Evolutionary conservation across 495 filamentous ascomycete genomes (phyloP), one percentile per base, ranked within the genome.

Genomic region (Bathelium albidoporum): DNA sequence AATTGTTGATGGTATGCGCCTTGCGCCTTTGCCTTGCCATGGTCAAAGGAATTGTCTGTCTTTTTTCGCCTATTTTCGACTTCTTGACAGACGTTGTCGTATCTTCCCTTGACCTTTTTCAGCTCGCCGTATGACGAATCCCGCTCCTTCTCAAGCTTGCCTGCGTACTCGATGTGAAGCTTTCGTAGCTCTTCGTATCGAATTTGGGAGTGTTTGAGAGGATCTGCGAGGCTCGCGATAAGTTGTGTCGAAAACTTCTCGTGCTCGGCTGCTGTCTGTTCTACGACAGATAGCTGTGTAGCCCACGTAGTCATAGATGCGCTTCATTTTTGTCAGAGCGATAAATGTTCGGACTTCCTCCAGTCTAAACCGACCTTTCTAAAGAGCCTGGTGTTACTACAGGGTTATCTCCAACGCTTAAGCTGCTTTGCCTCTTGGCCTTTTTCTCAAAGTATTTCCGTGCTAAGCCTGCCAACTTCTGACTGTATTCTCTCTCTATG

Each of bases 391-490:
- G 95, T 4, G 94, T 97, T 82, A 97, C 86, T 66, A 82, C 84
- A 49, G 94, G 94, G 22, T 84, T 93, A 72, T 99, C 95, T 66
- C 94, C 94, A 44, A 99, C 94, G 72, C 92, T 96, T 66, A 99
- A 70, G 66, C 80, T 87, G 68, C 89, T 88, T 32, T 89, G 86
- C 78, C 95, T 96, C 78, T 87, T 92, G 16, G 87, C 83, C 77
- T 96, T 97, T 78, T 94, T 95, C 73, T 99, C 95, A 68, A 89
- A 90, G 77, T 96, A 97, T 72, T 91, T 96, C 80, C 91, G 94
- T 61, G 91, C 91, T 59, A 99, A 78, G 1, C 84, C 85, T 63
- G 83, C 89, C 41, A 99, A 83, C 76, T 90, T 97, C 53, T 85
- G 78, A 65, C 89, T 87, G 74, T 99, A 97, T 73, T 97, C 95